These are phyloP conservation scores for Allium cepa DNA, from an alignment of 106 monocot species.

Conservation along the genomic window DNA sequence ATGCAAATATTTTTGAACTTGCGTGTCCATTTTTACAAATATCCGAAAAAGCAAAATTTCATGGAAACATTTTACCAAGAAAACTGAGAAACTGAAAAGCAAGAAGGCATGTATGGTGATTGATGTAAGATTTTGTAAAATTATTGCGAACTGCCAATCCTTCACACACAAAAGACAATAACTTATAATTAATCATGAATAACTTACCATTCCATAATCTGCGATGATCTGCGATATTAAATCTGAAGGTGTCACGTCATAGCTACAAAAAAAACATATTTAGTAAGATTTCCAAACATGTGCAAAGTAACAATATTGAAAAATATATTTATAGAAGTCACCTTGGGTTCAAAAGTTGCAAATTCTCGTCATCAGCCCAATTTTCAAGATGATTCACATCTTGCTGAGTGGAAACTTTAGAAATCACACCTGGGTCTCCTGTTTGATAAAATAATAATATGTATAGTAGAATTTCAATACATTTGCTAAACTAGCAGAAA, in stretches of 20 bases:
- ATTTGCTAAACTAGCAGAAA: not conserved
- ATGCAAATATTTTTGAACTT: no score
- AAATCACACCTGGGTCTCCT: constrained; percentile 88
- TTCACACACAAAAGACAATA: no score
- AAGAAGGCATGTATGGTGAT: no score
- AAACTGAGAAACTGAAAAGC: no score
- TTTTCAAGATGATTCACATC: constrained; percentile 57
- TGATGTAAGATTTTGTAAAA: no score
- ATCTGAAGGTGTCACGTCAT: constrained; percentile 89
- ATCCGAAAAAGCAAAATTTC: no score
- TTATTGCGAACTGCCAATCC: no score
- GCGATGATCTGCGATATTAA: constrained; percentile 89
- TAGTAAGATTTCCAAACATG: not conserved
- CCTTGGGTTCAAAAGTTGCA: constrained; percentile 91
- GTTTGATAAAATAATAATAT: not conserved
- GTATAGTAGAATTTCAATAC: no score
- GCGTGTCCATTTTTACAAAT: no score
- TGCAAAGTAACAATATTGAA: not conserved
- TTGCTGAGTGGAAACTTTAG: constrained; percentile 51
- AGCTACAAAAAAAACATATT: constrained; percentile 41
- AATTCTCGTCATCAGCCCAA: constrained; percentile 68
- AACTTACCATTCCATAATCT: constrained; percentile 92
- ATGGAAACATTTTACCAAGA: no score
- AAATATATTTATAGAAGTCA: constrained; percentile 18
- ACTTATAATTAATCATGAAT: not conserved